A percentile compares a stretch with the other conserved stretches of the same genome.
Evolutionary conservation across 1,284 basidiomycete genomes (phyloP).

Genomic region (Lentinula novae-zelandiae): DNA sequence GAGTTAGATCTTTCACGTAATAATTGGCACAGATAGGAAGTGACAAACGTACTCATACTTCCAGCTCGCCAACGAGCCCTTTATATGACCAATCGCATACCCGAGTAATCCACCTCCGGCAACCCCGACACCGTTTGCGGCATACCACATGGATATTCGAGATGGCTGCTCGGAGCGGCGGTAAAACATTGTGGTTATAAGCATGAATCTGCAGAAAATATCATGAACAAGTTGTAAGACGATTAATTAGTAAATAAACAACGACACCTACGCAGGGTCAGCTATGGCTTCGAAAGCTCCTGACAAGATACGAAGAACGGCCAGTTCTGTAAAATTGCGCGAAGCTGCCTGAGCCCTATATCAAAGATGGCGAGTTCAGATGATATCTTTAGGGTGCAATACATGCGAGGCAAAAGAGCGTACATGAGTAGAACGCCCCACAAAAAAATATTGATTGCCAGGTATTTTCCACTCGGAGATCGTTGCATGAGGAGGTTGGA

Average conservation of each 20-base stretch:
- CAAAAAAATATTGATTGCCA: conserved; percentile 38
- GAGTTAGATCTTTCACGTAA: no score
- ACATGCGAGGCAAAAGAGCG: background rate
- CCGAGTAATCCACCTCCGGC: conserved; percentile 23
- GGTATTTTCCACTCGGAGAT: conserved; percentile 35
- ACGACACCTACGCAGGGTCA: conserved; percentile 24
- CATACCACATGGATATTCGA: conserved; percentile 24
- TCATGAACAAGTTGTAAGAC: background rate
- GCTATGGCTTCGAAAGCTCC: conserved; percentile 37
- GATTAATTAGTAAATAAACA: background rate
- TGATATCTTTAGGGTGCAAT: no score
- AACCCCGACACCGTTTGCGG: conserved; percentile 22
- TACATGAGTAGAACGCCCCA: conserved; percentile 38
- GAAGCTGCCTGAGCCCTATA: conserved; percentile 31
- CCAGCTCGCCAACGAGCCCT: conserved; percentile 24
- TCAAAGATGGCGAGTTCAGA: background rate
- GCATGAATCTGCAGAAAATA: conserved; percentile 19
- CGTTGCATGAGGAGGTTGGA: conserved; percentile 41
- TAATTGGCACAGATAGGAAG: background rate
- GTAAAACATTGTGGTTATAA: conserved; percentile 37
- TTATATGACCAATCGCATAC: conserved; percentile 21
- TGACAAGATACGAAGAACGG: conserved; percentile 34
- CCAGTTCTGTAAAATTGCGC: conserved; percentile 33
- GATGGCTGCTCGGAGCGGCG: conserved; percentile 33
- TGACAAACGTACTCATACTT: conserved; percentile 24